Evolutionary conservation across 1,284 basidiomycete genomes (phyloP), one percentile per base, ranked within the genome.

Genomic region (Leccinum solheimii): DNA sequence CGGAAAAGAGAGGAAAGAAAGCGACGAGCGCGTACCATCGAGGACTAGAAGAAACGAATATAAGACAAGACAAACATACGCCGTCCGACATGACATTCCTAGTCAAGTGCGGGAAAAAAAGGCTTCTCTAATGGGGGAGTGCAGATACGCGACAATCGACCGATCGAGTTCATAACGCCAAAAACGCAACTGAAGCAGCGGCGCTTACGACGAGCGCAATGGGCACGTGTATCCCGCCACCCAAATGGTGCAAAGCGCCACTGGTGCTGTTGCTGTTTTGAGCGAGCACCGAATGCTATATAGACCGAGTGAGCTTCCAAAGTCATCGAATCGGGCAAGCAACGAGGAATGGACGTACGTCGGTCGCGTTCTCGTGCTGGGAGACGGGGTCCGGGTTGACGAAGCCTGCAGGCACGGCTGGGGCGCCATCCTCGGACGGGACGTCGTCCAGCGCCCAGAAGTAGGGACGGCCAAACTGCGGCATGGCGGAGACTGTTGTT

Each of bases 381-480:
- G n/a, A 11, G n/a, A 45, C 19, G 40, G 40, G n/a, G n/a, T 45
- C 40, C n/a, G 40, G 40, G 40, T 45, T 9, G 10, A 45, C 40
- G n/a, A 45, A 45, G 48, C 48, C 48, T 49, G 23, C 48, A 49
- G 48, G 48, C 23, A 0, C 13, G 13, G 23, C 19, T 49, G 19
- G 40, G 10, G n/a, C 10, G n/a, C 40, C 40, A 5, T 19, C 10
- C 40, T 45, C 48, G 48, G 48, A 26, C 16, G 57, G 56, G 8
- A 27, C n/a, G 19, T 45, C 62, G 32, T 69, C 63, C 50, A 69
- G 30, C 13, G 9, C 61, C 16, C 63, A 63, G 2, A 71, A 21
- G 21, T 34, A 2, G 1, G 56, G 60, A 2, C 67, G 49, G 2
- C 68, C 67, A 13, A 68, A 70, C 43, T 70, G 69, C 3, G 69